These are phyloP conservation scores for Chalciporus chontae DNA, from an alignment of 768 basidiomycete genomes.

Conservation along the genomic window DNA sequence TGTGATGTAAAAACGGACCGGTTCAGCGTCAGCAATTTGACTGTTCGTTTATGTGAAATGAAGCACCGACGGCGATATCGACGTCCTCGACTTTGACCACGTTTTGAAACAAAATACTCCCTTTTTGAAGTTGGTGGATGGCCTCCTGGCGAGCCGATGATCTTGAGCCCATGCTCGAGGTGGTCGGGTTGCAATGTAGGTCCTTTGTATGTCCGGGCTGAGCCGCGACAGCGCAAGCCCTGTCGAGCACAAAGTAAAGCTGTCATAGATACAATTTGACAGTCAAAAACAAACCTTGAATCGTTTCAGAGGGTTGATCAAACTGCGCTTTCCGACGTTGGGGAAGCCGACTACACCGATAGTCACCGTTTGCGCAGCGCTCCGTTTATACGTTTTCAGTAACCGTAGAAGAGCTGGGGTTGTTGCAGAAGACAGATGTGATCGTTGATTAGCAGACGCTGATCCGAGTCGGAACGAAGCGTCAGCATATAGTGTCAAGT, in stretches of 20 bases:
- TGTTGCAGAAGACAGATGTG: constrained; percentile 75
- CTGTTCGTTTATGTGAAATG: too few species aligned
- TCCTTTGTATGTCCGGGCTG: constrained; percentile 94
- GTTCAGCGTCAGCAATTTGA: too few species aligned
- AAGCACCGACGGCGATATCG: constrained; percentile 74
- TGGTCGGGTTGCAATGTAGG: constrained; percentile 87
- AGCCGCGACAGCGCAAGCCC: constrained; percentile 93
- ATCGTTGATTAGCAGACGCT: constrained; percentile 69
- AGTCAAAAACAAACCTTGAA: constrained; percentile 55
- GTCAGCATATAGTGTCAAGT: constrained; percentile 91
- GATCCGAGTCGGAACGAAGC: constrained; percentile 87
- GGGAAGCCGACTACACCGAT: constrained; percentile 95
- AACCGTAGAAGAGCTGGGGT: constrained; percentile 76
- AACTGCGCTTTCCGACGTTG: constrained; percentile 93
- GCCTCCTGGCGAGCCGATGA: constrained; percentile 82
- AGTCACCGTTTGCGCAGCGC: constrained; percentile 62
- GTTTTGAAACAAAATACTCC: constrained; percentile 75
- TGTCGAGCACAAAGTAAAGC: background rate
- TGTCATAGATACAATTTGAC: background rate
- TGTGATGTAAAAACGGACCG: too few species aligned
- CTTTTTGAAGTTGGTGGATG: constrained; percentile 43
- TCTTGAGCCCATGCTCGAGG: constrained; percentile 86
- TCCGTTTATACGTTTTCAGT: constrained; percentile 79
- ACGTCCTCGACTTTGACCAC: constrained; percentile 90
- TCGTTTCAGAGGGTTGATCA: constrained; percentile 91